Base-by-base conservation (phyloP, 1,284 basidiomycete species). In the Ganoderma meredithae region DNA sequence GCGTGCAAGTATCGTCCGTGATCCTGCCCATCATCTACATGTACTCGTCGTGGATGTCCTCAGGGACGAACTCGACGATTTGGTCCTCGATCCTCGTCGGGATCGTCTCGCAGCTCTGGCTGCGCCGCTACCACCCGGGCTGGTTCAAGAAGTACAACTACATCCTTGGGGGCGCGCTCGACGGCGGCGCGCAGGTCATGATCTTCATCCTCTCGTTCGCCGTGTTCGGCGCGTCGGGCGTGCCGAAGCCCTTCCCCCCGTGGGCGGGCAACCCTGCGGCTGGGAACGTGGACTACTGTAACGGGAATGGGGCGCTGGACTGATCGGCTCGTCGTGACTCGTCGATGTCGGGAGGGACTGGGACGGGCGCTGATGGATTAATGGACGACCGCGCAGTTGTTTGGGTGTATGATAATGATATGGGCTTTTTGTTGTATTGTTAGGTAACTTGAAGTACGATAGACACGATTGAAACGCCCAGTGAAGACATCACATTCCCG, bases 171-270 rank as follows among this genome's bases (percentile, higher is more conserved):
- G 90, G 88, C 36, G 90, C 88, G 3, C 78, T 90, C 44, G 90
- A 92, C 73, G 90, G 90, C 44, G 90, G 90, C 17, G 86, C 88
- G 8, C 88, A 91, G 74, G 82, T 89, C 59, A 88, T 91, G 83
- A 84, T 89, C 39, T 90, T 92, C 75, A 81, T 92, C 39, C 80
- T 91, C 9, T 89, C 87, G 6, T 91, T 91, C 75, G 88, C 89
- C 10, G 89, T 91, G 40, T 90, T 89, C 73, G 90, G 90, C 47
- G 89, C 88, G 22, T 84, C 85, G 3, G 90, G 90, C 10, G 76
- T 74, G 19, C 75, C 80, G 60, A 79, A 78, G 62, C 84, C 84
- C 2, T 90, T 90, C 83, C 88, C 88, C 4, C 63, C 72, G 80
- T 89, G 87, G 87, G 83, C 83, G 6, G 87, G 87, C 31, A 89